Conservation (phyloP, 805 yeast species). For the Starmerella floricola region DNA sequence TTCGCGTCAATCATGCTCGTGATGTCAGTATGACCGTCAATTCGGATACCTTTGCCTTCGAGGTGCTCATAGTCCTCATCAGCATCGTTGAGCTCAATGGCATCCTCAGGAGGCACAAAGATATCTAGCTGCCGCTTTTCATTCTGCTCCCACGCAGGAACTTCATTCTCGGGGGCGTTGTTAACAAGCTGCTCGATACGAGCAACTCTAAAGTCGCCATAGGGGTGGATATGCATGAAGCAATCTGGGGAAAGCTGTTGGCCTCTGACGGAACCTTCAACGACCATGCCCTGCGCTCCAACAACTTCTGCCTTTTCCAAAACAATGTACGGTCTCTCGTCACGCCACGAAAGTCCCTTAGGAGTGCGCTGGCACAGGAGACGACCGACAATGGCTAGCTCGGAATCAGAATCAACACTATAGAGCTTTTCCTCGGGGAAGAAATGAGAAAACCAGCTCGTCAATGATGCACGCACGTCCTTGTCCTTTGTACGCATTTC, state of each 20-base stretch:
- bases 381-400: slow-evolving; percentile 62
- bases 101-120: slow-evolving; percentile 20
- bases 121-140: slow-evolving; percentile 26
- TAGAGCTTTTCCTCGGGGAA: slow-evolving; percentile 72
- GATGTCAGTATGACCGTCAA: slow-evolving; percentile 47
- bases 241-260: slow-evolving; percentile 54
- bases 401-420: slow-evolving; percentile 54
- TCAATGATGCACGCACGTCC: slow-evolving; percentile 53
- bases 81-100: slow-evolving; percentile 18
- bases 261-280: slow-evolving; percentile 83
- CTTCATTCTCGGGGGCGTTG: neutral
- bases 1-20: slow-evolving; percentile 28
- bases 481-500: slow-evolving; percentile 57
- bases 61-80: slow-evolving; percentile 27
- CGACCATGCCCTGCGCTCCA: slow-evolving; percentile 36
- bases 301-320: slow-evolving; percentile 49
- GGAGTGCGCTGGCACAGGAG: slow-evolving; percentile 77
- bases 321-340: slow-evolving; percentile 74
- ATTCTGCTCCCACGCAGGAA: slow-evolving; percentile 25
- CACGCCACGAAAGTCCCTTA: slow-evolving; percentile 80
- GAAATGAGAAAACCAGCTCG: slow-evolving; percentile 58
- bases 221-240: slow-evolving; percentile 73
- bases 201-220: slow-evolving; percentile 75
- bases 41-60: slow-evolving; percentile 37
- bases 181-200: slow-evolving; percentile 32